Percentiles rank a stretch among this genome's conserved stretches.
phyloP scores from a whole-genome alignment of 176 grass and related monocot species.

The Aegilops speltoides region DNA sequence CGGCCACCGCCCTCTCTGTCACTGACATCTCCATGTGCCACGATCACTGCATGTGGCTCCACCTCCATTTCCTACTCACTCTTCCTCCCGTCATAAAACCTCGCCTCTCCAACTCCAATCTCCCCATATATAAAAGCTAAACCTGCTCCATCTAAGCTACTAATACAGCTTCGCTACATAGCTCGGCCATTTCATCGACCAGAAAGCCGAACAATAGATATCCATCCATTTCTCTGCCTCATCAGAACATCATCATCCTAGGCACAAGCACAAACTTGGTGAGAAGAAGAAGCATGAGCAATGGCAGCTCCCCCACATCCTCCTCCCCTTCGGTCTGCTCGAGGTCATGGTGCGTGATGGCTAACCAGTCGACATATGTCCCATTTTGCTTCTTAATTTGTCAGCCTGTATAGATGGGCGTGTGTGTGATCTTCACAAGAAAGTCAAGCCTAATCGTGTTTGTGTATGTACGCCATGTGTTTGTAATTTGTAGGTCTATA shows the following conservation, averaged over 20 bases:
- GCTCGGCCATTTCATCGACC: not conserved
- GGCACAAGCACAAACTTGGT: not conserved
- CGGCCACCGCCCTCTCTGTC: slow-evolving; percentile 34
- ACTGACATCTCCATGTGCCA: slow-evolving; percentile 54
- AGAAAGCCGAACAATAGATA: not conserved
- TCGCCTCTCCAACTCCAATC: slow-evolving; percentile 20
- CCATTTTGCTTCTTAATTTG: not conserved
- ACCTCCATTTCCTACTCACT: not conserved
- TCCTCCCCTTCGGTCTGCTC: slow-evolving; percentile 49
- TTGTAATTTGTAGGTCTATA: slow-evolving; percentile 50
- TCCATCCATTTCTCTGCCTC: not conserved
- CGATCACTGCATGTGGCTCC: slow-evolving; percentile 44
- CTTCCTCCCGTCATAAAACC: slow-evolving; percentile 4
- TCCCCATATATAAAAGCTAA: slow-evolving; percentile 16
- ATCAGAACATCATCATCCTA: not conserved
- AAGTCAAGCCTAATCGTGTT: not conserved
- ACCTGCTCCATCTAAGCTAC: slow-evolving; percentile 18
- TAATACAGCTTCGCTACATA: not conserved
- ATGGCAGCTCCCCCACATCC: slow-evolving; percentile 28
- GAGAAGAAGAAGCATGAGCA: slow-evolving; percentile 38
- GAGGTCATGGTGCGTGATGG: slow-evolving; percentile 45
- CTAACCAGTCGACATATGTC: not conserved
- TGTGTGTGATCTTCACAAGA: not conserved
- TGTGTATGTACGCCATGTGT: not conserved
- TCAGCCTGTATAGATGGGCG: not conserved